A percentile compares a stretch with the other conserved stretches of the same genome.
Evolutionary conservation across 192 early-diverging fungal species (phyloP).

Genomic region (Paraglomus brasilianum): DNA sequence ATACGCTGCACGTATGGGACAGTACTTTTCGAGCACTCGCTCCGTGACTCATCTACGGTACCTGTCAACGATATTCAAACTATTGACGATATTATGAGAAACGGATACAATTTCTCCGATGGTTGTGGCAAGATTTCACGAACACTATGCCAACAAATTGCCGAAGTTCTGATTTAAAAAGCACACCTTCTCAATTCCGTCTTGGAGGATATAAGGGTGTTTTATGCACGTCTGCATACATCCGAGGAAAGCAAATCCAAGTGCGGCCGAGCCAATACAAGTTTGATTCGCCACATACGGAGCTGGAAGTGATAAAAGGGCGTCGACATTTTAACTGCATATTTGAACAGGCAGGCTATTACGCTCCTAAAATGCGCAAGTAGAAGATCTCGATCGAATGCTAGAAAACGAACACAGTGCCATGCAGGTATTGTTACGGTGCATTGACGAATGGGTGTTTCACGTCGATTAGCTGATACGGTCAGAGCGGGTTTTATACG

Average conservation of each 20-base stretch:
- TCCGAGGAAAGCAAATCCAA: slow-evolving; percentile 40
- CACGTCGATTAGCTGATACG: slow-evolving; percentile 40
- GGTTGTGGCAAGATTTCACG: slow-evolving; percentile 67
- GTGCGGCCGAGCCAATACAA: slow-evolving; percentile 60
- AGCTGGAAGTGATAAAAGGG: slow-evolving; percentile 59
- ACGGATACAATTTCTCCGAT: slow-evolving; percentile 69
- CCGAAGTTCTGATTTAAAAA: slow-evolving; percentile 38
- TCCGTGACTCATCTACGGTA: slow-evolving; percentile 51
- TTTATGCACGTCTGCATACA: slow-evolving; percentile 37
- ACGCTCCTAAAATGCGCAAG: slow-evolving; percentile 51
- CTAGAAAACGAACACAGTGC: slow-evolving; percentile 40
- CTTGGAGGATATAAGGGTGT: slow-evolving; percentile 68
- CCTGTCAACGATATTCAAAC: slow-evolving; percentile 38
- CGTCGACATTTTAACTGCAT: slow-evolving; percentile 50
- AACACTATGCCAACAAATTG: slow-evolving; percentile 45
- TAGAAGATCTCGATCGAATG: slow-evolving; percentile 40
- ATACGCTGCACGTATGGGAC: slow-evolving; percentile 68
- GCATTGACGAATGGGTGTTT: slow-evolving; percentile 49
- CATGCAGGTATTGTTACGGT: slow-evolving; percentile 35
- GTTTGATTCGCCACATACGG: slow-evolving; percentile 49
- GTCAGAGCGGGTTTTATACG: slow-evolving; percentile 50
- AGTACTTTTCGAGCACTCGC: slow-evolving; percentile 70
- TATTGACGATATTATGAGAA: slow-evolving; percentile 58
- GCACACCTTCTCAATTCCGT: slow-evolving; percentile 62
- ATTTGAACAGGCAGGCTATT: slow-evolving; percentile 67